These are phyloP conservation scores for Trichophyton schoenleinii DNA, from an alignment of 2,329 filamentous ascomycete genomes.

Conservation along the genomic window DNA sequence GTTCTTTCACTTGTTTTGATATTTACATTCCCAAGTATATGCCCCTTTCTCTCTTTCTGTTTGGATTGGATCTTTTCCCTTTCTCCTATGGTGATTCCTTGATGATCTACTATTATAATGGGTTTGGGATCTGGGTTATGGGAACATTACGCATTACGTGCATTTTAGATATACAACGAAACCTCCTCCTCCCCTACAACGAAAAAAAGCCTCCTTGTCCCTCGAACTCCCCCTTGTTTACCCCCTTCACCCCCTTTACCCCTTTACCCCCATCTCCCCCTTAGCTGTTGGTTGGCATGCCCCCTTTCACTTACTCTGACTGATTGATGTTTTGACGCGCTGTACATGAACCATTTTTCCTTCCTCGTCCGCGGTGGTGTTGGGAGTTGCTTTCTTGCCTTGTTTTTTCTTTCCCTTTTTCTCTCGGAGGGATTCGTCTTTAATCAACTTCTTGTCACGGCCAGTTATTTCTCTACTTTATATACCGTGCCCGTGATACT, in stretches of 20 bases:
- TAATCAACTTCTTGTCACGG: neutral
- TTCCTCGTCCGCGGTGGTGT: neutral
- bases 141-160: neutral
- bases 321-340: neutral
- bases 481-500: neutral
- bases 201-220: neutral
- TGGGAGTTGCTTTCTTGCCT: neutral
- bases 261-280: no score
- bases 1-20: neutral
- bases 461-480: neutral
- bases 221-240: neutral
- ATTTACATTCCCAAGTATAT: conserved; percentile 6
- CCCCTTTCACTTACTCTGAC: neutral
- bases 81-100: neutral
- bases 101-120: conserved; percentile 4
- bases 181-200: neutral
- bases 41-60: neutral
- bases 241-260: no score
- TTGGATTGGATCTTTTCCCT: no score
- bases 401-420: neutral
- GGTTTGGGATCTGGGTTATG: conserved; percentile 2
- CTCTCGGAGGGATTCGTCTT: neutral
- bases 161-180: neutral
- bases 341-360: neutral
- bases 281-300: neutral